Conservation (phyloP, 169 alveolate genomes). For the Pseudocohnilembus persalinus region DNA sequence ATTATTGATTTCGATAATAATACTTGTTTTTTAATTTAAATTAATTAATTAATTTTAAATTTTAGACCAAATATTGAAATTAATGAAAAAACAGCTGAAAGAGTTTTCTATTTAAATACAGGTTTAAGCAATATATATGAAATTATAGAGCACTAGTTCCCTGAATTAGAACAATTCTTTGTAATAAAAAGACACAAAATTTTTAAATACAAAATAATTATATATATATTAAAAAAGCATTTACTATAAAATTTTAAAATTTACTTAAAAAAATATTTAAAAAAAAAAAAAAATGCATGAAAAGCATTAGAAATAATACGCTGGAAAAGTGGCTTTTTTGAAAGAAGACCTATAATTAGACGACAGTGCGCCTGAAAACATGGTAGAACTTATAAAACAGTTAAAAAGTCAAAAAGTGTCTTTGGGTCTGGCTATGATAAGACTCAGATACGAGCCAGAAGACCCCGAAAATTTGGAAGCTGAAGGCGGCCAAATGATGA, state of each 20-base stretch:
- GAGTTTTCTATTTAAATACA: neutral
- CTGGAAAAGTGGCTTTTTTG: neutral
- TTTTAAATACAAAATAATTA: no score
- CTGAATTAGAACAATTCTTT: neutral
- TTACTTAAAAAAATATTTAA: neutral
- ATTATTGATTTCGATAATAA: no score
- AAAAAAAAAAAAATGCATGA: neutral
- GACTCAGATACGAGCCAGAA: no score
- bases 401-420: no score
- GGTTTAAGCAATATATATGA: neutral
- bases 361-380: neutral
- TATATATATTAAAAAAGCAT: no score
- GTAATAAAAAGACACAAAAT: no score
- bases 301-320: neutral
- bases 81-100: neutral
- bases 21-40: no score
- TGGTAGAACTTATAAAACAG: neutral
- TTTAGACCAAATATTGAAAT: neutral
- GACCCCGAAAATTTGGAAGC: neutral
- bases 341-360: neutral
- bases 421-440: neutral
- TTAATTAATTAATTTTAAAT: no score
- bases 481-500: neutral
- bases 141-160: neutral
- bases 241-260: neutral